These are phyloP conservation scores for Austroboletus olivaceoglutinosus DNA, from an alignment of 1,284 basidiomycete species.

Conservation along the genomic window DNA sequence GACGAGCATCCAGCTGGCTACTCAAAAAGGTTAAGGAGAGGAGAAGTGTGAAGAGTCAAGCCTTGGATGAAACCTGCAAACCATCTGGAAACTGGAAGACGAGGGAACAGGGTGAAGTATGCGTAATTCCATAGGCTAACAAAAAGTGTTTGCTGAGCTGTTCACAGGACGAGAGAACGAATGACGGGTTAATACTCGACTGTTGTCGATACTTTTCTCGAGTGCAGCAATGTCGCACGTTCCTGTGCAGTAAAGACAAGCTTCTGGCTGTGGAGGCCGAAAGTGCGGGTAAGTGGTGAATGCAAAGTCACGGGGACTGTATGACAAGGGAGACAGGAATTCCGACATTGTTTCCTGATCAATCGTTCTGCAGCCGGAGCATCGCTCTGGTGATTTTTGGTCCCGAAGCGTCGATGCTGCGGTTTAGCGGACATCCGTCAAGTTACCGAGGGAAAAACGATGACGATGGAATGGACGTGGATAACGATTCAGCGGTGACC, in stretches of 20 bases:
- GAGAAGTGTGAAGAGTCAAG: slow-evolving; percentile 60
- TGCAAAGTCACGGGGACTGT: slow-evolving; percentile 1
- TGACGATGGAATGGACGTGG: slow-evolving; percentile 59
- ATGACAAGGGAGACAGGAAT: slow-evolving; percentile 29
- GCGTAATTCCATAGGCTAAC: slow-evolving; percentile 9
- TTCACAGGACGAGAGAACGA: slow-evolving; percentile 39
- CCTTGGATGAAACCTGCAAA: slow-evolving; percentile 62
- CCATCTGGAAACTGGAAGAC: slow-evolving; percentile 57
- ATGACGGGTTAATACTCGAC: slow-evolving; percentile 69
- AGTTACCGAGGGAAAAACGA: slow-evolving; percentile 37
- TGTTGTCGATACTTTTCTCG: slow-evolving; percentile 60
- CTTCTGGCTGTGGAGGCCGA: slow-evolving; percentile 58
- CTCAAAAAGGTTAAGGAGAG: slow-evolving; percentile 61
- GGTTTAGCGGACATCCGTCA: slow-evolving; percentile 37
- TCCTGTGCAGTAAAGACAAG: slow-evolving; percentile 63
- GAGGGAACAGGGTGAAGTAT: slow-evolving; percentile 44
- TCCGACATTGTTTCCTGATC: slow-evolving; percentile 27
- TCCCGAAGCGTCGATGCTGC: slow-evolving; percentile 29
- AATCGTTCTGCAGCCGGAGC: slow-evolving; percentile 39
- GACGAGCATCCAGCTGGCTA: slow-evolving; percentile 69
- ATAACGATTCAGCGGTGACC: slow-evolving; percentile 44
- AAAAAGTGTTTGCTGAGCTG: slow-evolving; percentile 2
- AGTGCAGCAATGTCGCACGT: slow-evolving; percentile 37
- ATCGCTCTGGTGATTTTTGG: slow-evolving; percentile 44
- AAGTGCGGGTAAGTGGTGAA: slow-evolving; percentile 44